Evolutionary conservation across 2,329 filamentous ascomycete genomes (phyloP).

Genomic region (Coccinonectria pachysandricola): DNA sequence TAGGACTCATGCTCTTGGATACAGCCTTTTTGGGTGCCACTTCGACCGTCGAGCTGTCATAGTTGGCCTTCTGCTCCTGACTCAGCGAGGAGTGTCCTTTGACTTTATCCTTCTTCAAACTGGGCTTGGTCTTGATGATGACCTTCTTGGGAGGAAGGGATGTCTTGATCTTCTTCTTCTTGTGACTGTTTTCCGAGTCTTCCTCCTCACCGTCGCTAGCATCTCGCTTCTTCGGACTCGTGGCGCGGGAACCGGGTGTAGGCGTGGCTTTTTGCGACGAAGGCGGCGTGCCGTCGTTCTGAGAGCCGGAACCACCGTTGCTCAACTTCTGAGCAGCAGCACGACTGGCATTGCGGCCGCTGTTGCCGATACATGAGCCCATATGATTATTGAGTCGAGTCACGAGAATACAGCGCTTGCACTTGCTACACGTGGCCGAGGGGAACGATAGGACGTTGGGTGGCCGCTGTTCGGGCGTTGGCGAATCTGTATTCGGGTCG

Average conservation of each 20-base stretch:
- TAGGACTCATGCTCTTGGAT: conserved; percentile 27
- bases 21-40: conserved; percentile 27
- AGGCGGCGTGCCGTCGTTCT: conserved; percentile 47
- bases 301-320: conserved; percentile 44
- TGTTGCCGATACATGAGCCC: conserved; percentile 58
- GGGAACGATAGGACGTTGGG: conserved; percentile 54
- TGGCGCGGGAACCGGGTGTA: conserved; percentile 40
- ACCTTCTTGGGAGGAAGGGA: conserved; percentile 39
- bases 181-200: conserved; percentile 40
- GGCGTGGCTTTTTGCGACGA: conserved; percentile 55
- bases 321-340: conserved; percentile 54
- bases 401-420: conserved; percentile 55
- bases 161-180: conserved; percentile 50
- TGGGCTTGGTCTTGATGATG: conserved; percentile 42
- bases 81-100: conserved; percentile 41
- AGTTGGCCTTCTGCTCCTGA: conserved; percentile 34
- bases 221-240: conserved; percentile 48
- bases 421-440: conserved; percentile 57
- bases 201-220: conserved; percentile 45
- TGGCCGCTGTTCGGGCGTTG: conserved; percentile 43
- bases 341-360: conserved; percentile 51
- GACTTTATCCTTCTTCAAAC: conserved; percentile 44
- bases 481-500: conserved; percentile 34
- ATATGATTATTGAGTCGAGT: conserved; percentile 58
- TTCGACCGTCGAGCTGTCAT: conserved; percentile 18